Conservation (phyloP, 2,329 filamentous ascomycete species). For the Delphinella strobiligena region DNA sequence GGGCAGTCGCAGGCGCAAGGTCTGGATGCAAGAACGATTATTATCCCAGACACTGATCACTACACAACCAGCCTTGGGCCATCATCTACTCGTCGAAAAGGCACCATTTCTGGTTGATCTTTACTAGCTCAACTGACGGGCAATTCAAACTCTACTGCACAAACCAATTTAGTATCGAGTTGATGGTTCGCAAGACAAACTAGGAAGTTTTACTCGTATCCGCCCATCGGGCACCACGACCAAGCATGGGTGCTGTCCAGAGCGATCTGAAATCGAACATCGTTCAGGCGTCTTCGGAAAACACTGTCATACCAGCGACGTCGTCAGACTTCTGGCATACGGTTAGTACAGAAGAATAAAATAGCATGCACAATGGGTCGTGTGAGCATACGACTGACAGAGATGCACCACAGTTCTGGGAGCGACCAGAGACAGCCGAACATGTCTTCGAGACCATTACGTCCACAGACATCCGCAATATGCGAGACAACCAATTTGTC, state of each 20-base stretch:
- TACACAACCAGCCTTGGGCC: too few species aligned
- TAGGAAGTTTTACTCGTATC: not conserved
- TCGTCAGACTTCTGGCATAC: conserved; percentile 11
- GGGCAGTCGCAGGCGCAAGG: too few species aligned
- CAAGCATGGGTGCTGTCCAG: conserved; percentile 12
- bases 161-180: not conserved
- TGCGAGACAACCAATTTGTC: conserved; percentile 62
- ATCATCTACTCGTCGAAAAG: too few species aligned
- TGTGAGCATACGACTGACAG: too few species aligned
- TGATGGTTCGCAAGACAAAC: not conserved
- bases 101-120: too few species aligned
- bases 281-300: conserved; percentile 11
- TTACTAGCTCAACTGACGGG: too few species aligned
- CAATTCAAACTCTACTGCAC: too few species aligned
- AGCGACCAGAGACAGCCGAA: conserved; percentile 86
- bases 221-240: not conserved
- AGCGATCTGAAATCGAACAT: conserved; percentile 13
- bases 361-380: too few species aligned
- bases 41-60: too few species aligned
- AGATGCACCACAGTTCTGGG: conserved; percentile 65
- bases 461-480: conserved; percentile 64
- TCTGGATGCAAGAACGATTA: too few species aligned
- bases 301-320: conserved; percentile 9
- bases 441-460: conserved; percentile 68
- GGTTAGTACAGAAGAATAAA: too few species aligned